phyloP scores from a whole-genome alignment of 2,329 filamentous ascomycete genomes.

The Plenodomus tracheiphilus region DNA sequence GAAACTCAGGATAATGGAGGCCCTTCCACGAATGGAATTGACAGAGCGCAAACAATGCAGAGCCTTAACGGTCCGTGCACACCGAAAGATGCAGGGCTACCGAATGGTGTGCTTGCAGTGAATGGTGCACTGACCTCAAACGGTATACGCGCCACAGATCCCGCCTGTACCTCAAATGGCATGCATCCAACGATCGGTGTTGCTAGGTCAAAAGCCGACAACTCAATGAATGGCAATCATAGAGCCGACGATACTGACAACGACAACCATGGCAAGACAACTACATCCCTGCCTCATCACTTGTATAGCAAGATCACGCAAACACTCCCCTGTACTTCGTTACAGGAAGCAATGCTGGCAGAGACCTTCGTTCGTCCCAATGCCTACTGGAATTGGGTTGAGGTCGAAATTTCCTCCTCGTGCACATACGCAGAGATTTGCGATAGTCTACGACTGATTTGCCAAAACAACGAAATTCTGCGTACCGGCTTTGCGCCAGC shows the following conservation, averaged over 20 bases:
- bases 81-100: neutral
- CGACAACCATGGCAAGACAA: neutral
- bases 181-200: too few species aligned
- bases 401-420: conserved; percentile 58
- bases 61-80: neutral
- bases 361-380: conserved; percentile 65
- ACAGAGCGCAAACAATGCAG: neutral
- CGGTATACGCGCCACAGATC: too few species aligned
- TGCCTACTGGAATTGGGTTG: conserved; percentile 79
- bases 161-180: too few species aligned
- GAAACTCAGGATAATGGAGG: neutral
- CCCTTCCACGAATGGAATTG: neutral
- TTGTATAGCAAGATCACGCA: neutral
- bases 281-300: neutral
- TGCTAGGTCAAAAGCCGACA: neutral
- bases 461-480: conserved; percentile 64
- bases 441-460: conserved; percentile 28
- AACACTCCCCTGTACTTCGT: conserved; percentile 64
- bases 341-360: conserved; percentile 79
- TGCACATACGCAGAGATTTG: conserved; percentile 46
- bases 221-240: neutral
- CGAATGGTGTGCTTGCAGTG: neutral
- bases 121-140: too few species aligned
- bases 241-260: neutral
- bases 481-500: conserved; percentile 70